Evolutionary conservation across 352 stramenopile genomes (phyloP).

Genomic region (Sclerospora graminicola): DNA sequence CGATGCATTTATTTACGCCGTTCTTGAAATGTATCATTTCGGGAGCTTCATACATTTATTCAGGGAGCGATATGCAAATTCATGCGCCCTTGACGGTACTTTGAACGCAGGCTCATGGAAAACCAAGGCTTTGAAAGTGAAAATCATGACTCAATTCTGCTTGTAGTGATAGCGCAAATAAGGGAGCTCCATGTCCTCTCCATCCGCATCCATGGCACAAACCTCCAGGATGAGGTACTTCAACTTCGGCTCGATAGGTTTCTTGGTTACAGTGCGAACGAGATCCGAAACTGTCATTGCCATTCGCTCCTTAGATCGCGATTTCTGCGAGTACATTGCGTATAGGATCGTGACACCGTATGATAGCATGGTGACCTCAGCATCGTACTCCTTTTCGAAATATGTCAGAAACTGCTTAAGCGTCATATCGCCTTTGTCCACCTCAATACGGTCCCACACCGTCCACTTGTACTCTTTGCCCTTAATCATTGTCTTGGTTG

Average conservation of each 20-base stretch:
- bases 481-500: conserved; percentile 88
- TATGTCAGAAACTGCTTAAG: conserved; percentile 93
- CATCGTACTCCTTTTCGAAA: conserved; percentile 93
- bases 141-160: conserved; percentile 9
- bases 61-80: too few relatives aligned
- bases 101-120: too few relatives aligned
- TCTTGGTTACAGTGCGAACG: conserved; percentile 94
- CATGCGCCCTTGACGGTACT: too few relatives aligned
- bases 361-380: conserved; percentile 97
- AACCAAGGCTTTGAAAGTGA: too few relatives aligned
- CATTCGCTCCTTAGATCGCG: conserved; percentile 90
- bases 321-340: conserved; percentile 84
- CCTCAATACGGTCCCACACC: conserved; percentile 94
- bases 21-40: too few relatives aligned
- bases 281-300: conserved; percentile 95
- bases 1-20: too few relatives aligned
- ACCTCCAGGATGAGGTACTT: conserved; percentile 96
- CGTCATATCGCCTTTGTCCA: conserved; percentile 93
- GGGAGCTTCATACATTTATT: too few relatives aligned
- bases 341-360: conserved; percentile 91
- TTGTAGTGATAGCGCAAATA: conserved; percentile 89
- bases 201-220: conserved; percentile 93
- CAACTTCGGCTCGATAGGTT: conserved; percentile 88
- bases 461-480: conserved; percentile 96
- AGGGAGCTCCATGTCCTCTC: conserved; percentile 93